phyloP scores from a whole-genome alignment of 495 filamentous ascomycete genomes.

The Chlorociboria aeruginascens region DNA sequence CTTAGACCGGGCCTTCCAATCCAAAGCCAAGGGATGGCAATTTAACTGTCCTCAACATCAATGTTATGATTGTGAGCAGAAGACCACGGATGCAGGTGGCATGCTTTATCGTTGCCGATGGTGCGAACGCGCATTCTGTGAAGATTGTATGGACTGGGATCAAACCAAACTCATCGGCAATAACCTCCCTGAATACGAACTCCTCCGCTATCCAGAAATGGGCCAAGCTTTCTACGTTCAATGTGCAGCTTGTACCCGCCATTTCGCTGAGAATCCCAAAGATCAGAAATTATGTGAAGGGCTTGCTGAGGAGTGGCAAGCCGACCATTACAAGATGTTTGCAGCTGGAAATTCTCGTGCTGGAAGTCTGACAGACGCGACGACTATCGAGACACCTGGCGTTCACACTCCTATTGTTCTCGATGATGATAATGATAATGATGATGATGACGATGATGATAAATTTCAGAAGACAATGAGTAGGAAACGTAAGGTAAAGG shows the following conservation, averaged over 20 bases:
- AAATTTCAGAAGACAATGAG: background rate
- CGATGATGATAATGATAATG: constrained; percentile 7
- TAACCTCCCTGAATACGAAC: constrained; percentile 36
- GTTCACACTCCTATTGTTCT: constrained; percentile 21
- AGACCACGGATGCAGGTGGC: constrained; percentile 44
- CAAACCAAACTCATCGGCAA: constrained; percentile 38
- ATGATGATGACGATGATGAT: constrained; percentile 8
- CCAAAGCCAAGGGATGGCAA: constrained; percentile 23
- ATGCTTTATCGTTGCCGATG: constrained; percentile 47
- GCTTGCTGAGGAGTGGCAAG: constrained; percentile 13
- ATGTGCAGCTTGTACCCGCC: constrained; percentile 30
- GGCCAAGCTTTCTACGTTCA: constrained; percentile 38
- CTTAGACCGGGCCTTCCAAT: constrained; percentile 28
- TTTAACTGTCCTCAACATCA: constrained; percentile 49
- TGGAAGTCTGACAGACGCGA: constrained; percentile 27
- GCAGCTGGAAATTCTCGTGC: constrained; percentile 11
- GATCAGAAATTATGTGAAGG: constrained; percentile 21
- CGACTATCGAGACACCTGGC: constrained; percentile 25
- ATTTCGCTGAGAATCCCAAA: constrained; percentile 23
- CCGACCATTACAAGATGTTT: constrained; percentile 17
- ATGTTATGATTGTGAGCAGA: constrained; percentile 41
- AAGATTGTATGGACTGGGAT: constrained; percentile 49
- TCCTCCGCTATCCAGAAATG: constrained; percentile 30
- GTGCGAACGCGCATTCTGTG: constrained; percentile 47
- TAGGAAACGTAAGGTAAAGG: too few species aligned